A percentile compares a stretch with the other conserved stretches of the same genome.
Conservation (phyloP, 768 basidiomycete genomes). For the Cyathus striatus region DNA sequence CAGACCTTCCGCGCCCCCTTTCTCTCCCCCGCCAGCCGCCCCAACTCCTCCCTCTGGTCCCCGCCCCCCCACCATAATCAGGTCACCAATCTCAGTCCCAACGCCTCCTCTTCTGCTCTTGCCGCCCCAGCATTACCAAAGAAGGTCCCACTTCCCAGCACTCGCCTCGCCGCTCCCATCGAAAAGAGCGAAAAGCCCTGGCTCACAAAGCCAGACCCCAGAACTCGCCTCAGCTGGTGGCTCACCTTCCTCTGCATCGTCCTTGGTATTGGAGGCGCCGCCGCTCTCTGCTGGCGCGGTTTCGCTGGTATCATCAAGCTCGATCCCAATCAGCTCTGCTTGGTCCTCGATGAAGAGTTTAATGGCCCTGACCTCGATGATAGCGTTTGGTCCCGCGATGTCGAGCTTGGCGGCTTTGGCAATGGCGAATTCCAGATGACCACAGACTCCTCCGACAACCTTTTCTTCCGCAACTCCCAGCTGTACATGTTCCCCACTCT, state of each 20-base stretch:
- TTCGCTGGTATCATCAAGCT: slow-evolving; percentile 38
- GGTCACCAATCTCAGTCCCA: slow-evolving; percentile 10
- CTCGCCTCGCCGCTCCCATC: slow-evolving; percentile 48
- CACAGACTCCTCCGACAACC: slow-evolving; percentile 52
- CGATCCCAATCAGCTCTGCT: slow-evolving; percentile 41
- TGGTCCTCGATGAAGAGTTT: slow-evolving; percentile 74
- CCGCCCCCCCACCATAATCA: slow-evolving; percentile 41
- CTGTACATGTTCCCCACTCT: slow-evolving; percentile 83
- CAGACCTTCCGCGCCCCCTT: slow-evolving; percentile 65
- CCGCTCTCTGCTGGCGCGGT: slow-evolving; percentile 49
- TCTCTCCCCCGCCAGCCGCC: slow-evolving; percentile 66
- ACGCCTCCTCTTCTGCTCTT: slow-evolving; percentile 13
- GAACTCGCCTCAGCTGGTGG: slow-evolving; percentile 28
- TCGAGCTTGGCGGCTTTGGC: slow-evolving; percentile 74
- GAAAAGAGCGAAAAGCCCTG: slow-evolving; percentile 56
- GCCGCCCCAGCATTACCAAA: slow-evolving; percentile 15
- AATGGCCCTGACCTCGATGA: slow-evolving; percentile 32
- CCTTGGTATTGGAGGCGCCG: slow-evolving; percentile 50
- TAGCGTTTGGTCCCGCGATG: slow-evolving; percentile 60
- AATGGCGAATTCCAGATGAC: slow-evolving; percentile 82
- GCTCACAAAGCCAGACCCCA: slow-evolving; percentile 35
- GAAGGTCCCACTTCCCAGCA: slow-evolving; percentile 36
- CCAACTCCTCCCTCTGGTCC: slow-evolving; percentile 54
- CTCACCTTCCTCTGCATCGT: slow-evolving; percentile 50
- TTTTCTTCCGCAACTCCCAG: slow-evolving; percentile 59